Evolutionary conservation across 2,329 filamentous ascomycete species (phyloP).

Genomic region (Rutstroemia sp.): DNA sequence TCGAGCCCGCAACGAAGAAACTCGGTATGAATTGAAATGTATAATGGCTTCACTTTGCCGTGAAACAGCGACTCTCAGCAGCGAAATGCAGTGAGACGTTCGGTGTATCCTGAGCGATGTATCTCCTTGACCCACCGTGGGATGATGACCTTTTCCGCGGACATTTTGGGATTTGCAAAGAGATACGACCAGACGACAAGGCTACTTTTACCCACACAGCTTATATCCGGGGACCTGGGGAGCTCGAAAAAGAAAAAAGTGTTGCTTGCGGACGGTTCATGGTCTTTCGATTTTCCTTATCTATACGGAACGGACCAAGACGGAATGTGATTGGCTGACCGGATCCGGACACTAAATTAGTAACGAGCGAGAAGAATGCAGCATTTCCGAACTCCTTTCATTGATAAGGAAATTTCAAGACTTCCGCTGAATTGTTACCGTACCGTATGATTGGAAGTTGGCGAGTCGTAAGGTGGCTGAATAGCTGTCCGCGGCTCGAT

Average conservation of each 20-base stretch:
- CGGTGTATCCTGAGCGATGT: not conserved
- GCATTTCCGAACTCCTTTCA: slow-evolving; percentile 4
- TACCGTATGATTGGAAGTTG: no score
- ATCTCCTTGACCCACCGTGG: not conserved
- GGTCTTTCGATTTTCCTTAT: not conserved
- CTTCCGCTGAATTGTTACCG: no score
- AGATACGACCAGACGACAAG: not conserved
- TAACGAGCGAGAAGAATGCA: not conserved
- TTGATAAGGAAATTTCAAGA: no score
- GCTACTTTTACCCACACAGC: not conserved
- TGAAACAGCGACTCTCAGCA: not conserved
- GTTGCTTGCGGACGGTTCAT: not conserved
- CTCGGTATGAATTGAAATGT: no score
- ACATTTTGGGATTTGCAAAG: not conserved
- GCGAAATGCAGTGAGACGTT: not conserved
- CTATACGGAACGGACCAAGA: not conserved
- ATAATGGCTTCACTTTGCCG: not conserved
- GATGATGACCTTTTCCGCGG: slow-evolving; percentile 5
- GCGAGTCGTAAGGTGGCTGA: no score
- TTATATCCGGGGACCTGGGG: not conserved
- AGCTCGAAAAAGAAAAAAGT: not conserved
- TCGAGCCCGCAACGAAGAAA: no score
- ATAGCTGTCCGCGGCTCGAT: no score
- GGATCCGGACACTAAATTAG: not conserved
- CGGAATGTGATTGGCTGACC: slow-evolving; percentile 1